Conservation (phyloP, 306 rosid species). For the Fagus sylvatica region DNA sequence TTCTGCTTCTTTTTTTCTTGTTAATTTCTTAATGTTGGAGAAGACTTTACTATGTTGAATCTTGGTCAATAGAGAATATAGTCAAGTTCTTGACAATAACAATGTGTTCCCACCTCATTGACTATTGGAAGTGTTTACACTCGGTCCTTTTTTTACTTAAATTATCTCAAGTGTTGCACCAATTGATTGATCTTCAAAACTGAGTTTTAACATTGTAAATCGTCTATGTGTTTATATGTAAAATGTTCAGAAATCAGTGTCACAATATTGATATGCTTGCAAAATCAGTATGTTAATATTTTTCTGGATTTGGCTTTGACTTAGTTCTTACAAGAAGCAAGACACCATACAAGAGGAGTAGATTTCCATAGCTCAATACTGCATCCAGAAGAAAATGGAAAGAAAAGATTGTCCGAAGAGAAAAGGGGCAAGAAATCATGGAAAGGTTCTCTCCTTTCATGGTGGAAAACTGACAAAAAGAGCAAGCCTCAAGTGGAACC, state of each 20-base stretch:
- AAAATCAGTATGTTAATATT: no score
- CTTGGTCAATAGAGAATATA: no score
- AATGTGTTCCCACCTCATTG: no score
- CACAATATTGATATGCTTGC: no score
- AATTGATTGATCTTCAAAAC: slow-evolving; percentile 1
- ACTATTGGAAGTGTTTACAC: no score
- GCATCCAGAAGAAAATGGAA: slow-evolving; percentile 41
- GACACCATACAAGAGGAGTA: slow-evolving; percentile 40
- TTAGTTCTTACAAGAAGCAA: slow-evolving; percentile 89
- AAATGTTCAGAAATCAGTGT: no score
- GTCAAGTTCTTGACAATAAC: no score
- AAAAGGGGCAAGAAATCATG: slow-evolving; percentile 64
- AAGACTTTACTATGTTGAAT: neutral
- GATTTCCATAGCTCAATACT: slow-evolving; percentile 38
- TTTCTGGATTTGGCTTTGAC: slow-evolving; percentile 2
- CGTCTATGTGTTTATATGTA: no score
- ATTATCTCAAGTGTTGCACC: neutral
- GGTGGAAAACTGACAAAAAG: slow-evolving; percentile 69
- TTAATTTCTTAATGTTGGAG: neutral
- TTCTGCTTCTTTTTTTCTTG: neutral
- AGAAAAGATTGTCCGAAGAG: slow-evolving; percentile 35
- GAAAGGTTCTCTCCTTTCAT: slow-evolving; percentile 60
- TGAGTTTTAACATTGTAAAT: no score
- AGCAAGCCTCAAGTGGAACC: slow-evolving; percentile 32
- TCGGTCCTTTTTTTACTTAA: no score